Base-by-base conservation (phyloP, 345 rosid species). In the Eucalyptus erythrocorys region DNA sequence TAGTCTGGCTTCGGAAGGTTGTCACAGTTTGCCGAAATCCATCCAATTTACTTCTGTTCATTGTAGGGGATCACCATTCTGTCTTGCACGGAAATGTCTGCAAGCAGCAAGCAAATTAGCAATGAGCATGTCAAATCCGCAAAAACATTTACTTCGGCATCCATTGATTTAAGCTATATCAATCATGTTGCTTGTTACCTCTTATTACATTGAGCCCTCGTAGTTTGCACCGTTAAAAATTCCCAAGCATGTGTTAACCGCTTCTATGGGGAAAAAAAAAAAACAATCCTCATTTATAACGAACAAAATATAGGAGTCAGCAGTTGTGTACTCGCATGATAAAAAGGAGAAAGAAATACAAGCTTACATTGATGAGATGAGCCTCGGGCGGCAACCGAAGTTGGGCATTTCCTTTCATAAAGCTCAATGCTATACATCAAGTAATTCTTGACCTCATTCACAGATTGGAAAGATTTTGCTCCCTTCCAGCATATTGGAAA, bases 401-500 rank as follows among this genome's bases (percentile, higher is more conserved):
- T 91, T 93, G 96, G 90, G 87, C 91, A 26, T 92, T 92, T 91
- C 90, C 57, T 51, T 51, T 19, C 57, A 21, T 87, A 90, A 96
- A 97, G 88, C 90, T 91, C 82, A 97, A 87, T 12, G 90, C 89
- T 37, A 96, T 95, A 92, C 91, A 92, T 94, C 95, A 95, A 97
- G 91, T 95, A 90, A 68, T 90, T 87, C 90, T 90, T 92, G 71
- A 93, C 94, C 26, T 94, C 97, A 88, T 40, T 16, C 30, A 93
- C 34, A 37, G 94, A 89, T 88, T 95, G 93, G 89, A 94, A 85
- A 45, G 93, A 94, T 87, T 94, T 95, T 13, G 89, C 57, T 76
- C 93, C 98, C 94, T 95, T 96, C 99, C 99, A 97, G 94, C 99
- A 97, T 68, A 96, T 86, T 3, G 98, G 89, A 47, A 97, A 95